Conservation (phyloP, 306 rosid genomes). For the Ormosia semicastrata region DNA sequence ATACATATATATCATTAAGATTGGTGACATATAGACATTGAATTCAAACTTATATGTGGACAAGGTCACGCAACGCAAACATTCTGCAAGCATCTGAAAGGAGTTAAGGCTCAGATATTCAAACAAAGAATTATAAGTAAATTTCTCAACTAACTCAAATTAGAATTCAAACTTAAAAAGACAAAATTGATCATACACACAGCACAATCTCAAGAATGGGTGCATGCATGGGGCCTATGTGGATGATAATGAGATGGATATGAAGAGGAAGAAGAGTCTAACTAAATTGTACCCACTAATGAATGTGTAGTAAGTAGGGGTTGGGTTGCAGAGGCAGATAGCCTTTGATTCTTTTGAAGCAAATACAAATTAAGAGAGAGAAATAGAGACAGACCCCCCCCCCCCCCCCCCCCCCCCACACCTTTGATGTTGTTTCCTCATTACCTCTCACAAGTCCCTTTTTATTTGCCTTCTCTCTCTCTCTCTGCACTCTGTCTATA, state of each 20-base stretch:
- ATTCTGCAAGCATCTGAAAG: background rate
- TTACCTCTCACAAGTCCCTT: conserved; percentile 12
- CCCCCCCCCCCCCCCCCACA: conserved; percentile 15
- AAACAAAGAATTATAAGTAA: background rate
- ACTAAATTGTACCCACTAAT: conserved; percentile 44
- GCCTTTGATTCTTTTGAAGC: conserved; percentile 46
- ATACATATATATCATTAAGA: background rate
- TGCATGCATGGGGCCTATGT: conserved; percentile 15
- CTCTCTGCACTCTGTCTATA: conserved; percentile 10
- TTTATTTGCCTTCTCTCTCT: background rate
- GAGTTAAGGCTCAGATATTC: background rate
- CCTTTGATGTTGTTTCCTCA: conserved; percentile 43
- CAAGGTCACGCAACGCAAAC: background rate
- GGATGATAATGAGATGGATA: background rate
- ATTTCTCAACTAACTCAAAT: conserved; percentile 6
- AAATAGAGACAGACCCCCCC: conserved; percentile 36
- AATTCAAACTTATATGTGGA: background rate
- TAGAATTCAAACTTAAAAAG: background rate
- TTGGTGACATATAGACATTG: background rate
- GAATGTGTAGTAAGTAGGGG: conserved; percentile 31
- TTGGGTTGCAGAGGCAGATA: conserved; percentile 30
- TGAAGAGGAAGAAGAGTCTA: background rate
- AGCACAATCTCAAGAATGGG: background rate
- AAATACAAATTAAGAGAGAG: conserved; percentile 20
- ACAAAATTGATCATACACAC: background rate